A percentile compares a stretch with the other conserved stretches of the same genome.
Conservation (phyloP, 2,329 filamentous ascomycete species). For the Clarireedia monteithiana region DNA sequence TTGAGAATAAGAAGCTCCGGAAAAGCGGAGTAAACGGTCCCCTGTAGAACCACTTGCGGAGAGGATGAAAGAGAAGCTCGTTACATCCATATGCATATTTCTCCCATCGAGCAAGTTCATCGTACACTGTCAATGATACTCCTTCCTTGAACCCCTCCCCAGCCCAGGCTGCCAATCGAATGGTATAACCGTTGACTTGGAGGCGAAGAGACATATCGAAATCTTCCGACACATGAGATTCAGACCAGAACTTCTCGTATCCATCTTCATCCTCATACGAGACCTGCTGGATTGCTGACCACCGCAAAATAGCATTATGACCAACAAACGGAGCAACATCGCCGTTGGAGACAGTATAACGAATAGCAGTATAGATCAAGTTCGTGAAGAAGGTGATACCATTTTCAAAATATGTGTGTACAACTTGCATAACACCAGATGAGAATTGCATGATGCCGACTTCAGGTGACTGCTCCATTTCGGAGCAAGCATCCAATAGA, state of each 20-base stretch:
- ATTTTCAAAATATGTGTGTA: slow-evolving; percentile 64
- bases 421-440: slow-evolving; percentile 73
- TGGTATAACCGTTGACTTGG: slow-evolving; percentile 64
- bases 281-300: slow-evolving; percentile 68
- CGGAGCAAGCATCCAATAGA: slow-evolving; percentile 68
- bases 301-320: slow-evolving; percentile 71
- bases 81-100: slow-evolving; percentile 83
- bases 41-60: slow-evolving; percentile 62
- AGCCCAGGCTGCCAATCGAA: slow-evolving; percentile 65
- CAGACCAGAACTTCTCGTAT: slow-evolving; percentile 76
- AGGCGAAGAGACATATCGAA: slow-evolving; percentile 76
- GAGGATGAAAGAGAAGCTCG: slow-evolving; percentile 72
- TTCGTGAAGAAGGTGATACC: slow-evolving; percentile 67
- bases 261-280: slow-evolving; percentile 62
- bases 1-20: slow-evolving; percentile 63
- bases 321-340: slow-evolving; percentile 74
- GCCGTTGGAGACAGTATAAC: slow-evolving; percentile 68
- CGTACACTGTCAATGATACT: slow-evolving; percentile 76
- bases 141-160: slow-evolving; percentile 76
- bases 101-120: slow-evolving; percentile 78
- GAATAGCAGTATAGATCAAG: slow-evolving; percentile 69
- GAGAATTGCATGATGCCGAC: slow-evolving; percentile 74
- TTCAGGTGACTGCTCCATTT: slow-evolving; percentile 73
- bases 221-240: slow-evolving; percentile 72
- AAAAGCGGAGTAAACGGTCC: slow-evolving; percentile 78